phyloP scores from a whole-genome alignment of 2,329 filamentous ascomycete species.

The Fusarium nelsonii region DNA sequence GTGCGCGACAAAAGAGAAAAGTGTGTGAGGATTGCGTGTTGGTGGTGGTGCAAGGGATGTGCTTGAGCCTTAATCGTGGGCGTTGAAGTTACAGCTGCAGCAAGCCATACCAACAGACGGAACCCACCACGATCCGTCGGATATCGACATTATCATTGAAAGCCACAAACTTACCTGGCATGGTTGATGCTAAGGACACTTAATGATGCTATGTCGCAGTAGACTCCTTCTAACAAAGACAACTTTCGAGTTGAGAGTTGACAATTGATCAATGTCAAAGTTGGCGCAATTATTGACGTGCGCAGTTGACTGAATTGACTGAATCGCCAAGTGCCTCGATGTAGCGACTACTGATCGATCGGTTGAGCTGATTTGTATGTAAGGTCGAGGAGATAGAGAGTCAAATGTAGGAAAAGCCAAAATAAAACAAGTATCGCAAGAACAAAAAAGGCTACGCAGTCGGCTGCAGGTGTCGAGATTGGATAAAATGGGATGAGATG shows the following conservation, averaged over 20 bases:
- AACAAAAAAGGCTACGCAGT: slow-evolving; percentile 5
- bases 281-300: slow-evolving; percentile 19
- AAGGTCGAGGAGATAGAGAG: neutral
- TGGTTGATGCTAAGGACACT: slow-evolving; percentile 20
- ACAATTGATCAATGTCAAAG: neutral
- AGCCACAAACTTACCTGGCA: slow-evolving; percentile 37
- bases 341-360: neutral
- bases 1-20: slow-evolving; percentile 13
- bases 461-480: neutral
- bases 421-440: slow-evolving; percentile 1
- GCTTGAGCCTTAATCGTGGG: slow-evolving; percentile 30
- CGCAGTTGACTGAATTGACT: slow-evolving; percentile 2
- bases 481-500: slow-evolving; percentile 8
- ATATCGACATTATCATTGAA: neutral
- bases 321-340: neutral
- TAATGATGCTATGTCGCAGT: neutral
- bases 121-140: slow-evolving; percentile 31
- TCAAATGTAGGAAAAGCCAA: neutral
- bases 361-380: slow-evolving; percentile 2
- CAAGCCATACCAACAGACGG: slow-evolving; percentile 32
- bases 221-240: neutral
- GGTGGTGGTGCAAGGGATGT: slow-evolving; percentile 34
- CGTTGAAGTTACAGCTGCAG: slow-evolving; percentile 23
- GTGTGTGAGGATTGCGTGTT: slow-evolving; percentile 11
- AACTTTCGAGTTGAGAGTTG: neutral